Base-by-base conservation (phyloP, 139 green algal genomes). In the Chlorella sp. region DNA sequence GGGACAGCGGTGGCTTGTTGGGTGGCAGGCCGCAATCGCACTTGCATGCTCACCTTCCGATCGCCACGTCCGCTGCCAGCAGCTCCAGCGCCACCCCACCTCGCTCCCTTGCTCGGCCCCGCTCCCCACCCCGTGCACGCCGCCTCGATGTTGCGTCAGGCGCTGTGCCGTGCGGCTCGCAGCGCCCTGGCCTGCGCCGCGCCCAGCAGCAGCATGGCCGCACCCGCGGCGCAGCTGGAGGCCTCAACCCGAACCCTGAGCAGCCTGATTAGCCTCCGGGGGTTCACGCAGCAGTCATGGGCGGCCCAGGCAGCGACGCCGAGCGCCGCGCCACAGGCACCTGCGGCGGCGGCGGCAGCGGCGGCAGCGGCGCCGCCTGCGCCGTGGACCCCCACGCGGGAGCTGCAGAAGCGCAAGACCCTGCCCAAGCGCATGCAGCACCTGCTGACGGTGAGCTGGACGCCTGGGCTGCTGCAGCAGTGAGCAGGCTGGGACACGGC, bases 311-410 rank as follows among this genome's bases (percentile, higher is more conserved):
- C 79, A 34, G 41, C 38, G 15, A 41, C 26, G 5, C 36, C 32
- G 23, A 69, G 36, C 78, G 51, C 80, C 32, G 30, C 30, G 18
- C 28, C 78, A 39, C 51, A 60, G 51, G 80, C 80, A 74, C 34
- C 30, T 3, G 44, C 4, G 41, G 20, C 34, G 17, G n/a, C 78
- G 17, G 36, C 55, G 36, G 25, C 81, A 20, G 55, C 55, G 4
- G 11, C 51, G 23, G 68, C 71, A 7, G 78, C 70, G 25, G 13
- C 39, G n/a, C 68, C 89, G 4, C 81, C 44, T n/a, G 39, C 87
- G n/a, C 91, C 91, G 6, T 94, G 91, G 91, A 94, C 91, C 1
- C 91, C 91, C 28, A 94, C 91, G 1, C 36, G 64, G 16, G 67
- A 90, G 38, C 87, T 94, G 26, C 32, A 36, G 7, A 94, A 94